Conservation (phyloP, 192 early-diverging fungal genomes). For the Haplosporangium gracile region DNA sequence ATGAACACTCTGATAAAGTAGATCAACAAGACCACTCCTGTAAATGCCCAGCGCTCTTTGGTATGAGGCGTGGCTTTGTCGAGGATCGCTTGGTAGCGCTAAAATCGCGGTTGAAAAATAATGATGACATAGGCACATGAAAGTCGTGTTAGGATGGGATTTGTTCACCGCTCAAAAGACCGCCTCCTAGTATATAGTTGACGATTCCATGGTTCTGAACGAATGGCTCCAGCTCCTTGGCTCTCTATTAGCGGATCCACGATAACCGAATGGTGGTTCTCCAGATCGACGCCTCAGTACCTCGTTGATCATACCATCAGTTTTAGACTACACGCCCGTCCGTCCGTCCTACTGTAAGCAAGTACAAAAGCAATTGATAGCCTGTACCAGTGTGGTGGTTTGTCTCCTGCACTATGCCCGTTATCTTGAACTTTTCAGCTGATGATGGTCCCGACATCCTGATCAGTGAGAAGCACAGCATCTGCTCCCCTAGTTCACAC, state of each 20-base stretch:
- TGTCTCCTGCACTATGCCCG: not conserved
- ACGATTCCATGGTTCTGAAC: no score
- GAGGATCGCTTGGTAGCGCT: constrained; percentile 86
- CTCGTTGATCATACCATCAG: not conserved
- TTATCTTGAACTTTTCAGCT: not conserved
- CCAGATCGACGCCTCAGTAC: no score
- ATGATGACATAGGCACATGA: not conserved
- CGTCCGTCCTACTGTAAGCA: not conserved
- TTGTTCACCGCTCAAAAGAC: not conserved
- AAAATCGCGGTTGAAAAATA: not conserved
- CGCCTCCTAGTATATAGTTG: no score
- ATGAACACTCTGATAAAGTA: constrained; percentile 85
- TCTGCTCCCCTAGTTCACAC: not conserved
- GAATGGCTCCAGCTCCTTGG: no score
- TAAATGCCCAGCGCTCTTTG: constrained; percentile 83
- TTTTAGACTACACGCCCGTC: not conserved
- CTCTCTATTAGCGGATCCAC: no score
- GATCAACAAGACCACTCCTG: constrained; percentile 69
- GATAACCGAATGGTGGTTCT: no score
- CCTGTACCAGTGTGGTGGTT: not conserved
- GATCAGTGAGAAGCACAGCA: not conserved
- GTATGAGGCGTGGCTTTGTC: constrained; percentile 88
- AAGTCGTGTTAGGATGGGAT: not conserved
- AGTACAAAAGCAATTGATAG: not conserved
- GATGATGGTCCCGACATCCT: not conserved